These are phyloP conservation scores for Coemansia pectinata DNA, from an alignment of 192 early-diverging fungal genomes.

Conservation along the genomic window DNA sequence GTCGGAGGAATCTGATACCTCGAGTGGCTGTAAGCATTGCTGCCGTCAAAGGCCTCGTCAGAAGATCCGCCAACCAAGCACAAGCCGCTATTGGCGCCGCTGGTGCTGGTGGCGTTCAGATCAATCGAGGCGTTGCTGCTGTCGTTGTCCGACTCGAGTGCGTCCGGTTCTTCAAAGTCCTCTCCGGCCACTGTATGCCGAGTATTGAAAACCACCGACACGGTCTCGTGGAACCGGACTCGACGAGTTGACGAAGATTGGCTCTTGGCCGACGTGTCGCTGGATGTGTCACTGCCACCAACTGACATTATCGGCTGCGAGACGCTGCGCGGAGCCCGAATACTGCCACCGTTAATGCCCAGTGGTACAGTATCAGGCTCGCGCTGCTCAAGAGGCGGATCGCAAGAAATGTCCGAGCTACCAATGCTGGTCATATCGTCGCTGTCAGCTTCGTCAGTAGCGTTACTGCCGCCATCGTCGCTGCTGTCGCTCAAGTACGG, in stretches of 20 bases:
- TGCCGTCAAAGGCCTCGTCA: conserved; percentile 47
- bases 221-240: conserved; percentile 51
- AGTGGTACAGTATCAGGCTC: neutral
- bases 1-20: conserved; percentile 30
- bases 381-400: neutral
- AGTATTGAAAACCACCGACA: conserved; percentile 49
- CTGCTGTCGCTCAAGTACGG: conserved; percentile 47
- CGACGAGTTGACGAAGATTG: conserved; percentile 51
- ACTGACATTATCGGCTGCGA: conserved; percentile 16
- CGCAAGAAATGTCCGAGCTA: conserved; percentile 33
- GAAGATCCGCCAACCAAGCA: neutral
- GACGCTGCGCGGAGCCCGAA: conserved; percentile 1
- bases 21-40: conserved; percentile 15
- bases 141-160: conserved; percentile 40
- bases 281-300: conserved; percentile 24
- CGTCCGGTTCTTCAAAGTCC: conserved; percentile 12
- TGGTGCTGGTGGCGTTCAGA: conserved; percentile 6
- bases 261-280: conserved; percentile 41
- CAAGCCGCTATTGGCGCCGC: neutral
- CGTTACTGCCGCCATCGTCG: conserved; percentile 10
- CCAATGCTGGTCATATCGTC: conserved; percentile 17
- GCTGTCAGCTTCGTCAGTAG: conserved; percentile 13
- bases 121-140: conserved; percentile 46
- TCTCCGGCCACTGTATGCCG: conserved; percentile 19
- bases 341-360: neutral